Evolutionary conservation across 2,329 filamentous ascomycete genomes (phyloP).

Genomic region (Trichophyton rubrum): DNA sequence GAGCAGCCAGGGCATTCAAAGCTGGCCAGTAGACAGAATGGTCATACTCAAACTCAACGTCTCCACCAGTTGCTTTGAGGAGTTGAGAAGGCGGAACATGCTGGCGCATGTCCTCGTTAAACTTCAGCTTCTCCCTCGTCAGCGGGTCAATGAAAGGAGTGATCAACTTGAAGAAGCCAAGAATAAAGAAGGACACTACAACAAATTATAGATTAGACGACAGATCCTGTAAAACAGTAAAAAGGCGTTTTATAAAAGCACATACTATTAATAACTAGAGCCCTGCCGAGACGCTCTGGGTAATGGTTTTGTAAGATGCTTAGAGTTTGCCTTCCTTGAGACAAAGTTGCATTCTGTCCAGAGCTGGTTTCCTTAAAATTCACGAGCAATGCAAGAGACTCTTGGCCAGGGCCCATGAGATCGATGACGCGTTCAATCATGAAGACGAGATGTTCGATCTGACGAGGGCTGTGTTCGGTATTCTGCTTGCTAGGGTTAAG

Average conservation of each 20-base stretch:
- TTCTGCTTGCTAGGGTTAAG: conserved; percentile 85
- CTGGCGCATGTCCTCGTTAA: conserved; percentile 79
- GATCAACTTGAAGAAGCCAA: conserved; percentile 91
- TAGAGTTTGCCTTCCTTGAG: conserved; percentile 69
- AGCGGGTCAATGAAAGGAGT: conserved; percentile 91
- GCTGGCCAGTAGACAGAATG: conserved; percentile 83
- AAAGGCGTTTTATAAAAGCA: conserved; percentile 10
- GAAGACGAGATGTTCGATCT: conserved; percentile 87
- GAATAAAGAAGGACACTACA: conserved; percentile 77
- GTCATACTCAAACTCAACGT: conserved; percentile 82
- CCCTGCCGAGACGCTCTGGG: conserved; percentile 77
- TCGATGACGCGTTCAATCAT: conserved; percentile 89
- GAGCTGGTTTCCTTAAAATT: conserved; percentile 75
- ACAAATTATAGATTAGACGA: neutral
- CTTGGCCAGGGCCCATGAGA: conserved; percentile 73
- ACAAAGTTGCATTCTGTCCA: conserved; percentile 63
- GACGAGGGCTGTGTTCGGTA: conserved; percentile 70
- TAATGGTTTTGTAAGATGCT: conserved; percentile 92
- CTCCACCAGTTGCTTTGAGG: conserved; percentile 64
- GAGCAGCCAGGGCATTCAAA: conserved; percentile 56
- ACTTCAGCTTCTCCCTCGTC: conserved; percentile 90
- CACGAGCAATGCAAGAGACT: conserved; percentile 75
- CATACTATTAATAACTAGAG: conserved; percentile 77
- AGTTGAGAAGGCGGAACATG: conserved; percentile 75
- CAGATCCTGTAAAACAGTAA: neutral